Conservation (phyloP, 768 basidiomycete genomes). For the Naganishia friedmannii region DNA sequence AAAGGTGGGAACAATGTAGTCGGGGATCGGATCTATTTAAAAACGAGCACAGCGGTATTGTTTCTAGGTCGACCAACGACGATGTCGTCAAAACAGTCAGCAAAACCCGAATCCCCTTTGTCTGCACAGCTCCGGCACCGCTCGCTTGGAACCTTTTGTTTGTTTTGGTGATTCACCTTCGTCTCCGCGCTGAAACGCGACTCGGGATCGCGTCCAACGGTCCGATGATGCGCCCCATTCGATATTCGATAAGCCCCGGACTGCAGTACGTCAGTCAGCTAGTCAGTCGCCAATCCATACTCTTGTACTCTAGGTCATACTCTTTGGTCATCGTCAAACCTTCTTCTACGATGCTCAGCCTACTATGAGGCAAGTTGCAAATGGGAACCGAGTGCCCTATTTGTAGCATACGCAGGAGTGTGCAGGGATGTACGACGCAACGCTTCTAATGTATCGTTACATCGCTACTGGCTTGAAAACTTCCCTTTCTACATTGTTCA, state of each 20-base stretch:
- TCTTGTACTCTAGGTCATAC: too few relatives aligned
- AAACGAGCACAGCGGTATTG: conserved; percentile 3
- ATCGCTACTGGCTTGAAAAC: neutral
- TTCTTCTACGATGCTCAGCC: too few relatives aligned
- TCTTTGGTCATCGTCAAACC: too few relatives aligned
- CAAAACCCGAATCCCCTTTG: neutral
- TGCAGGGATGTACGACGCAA: neutral
- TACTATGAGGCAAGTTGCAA: too few relatives aligned
- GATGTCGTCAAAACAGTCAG: too few relatives aligned
- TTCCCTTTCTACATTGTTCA: neutral
- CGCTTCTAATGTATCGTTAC: neutral
- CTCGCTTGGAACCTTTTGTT: conserved; percentile 23
- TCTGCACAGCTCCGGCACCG: neutral
- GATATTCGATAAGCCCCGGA: too few relatives aligned
- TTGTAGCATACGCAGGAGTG: too few relatives aligned
- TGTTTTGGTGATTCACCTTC: conserved; percentile 3
- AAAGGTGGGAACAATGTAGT: neutral
- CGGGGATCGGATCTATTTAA: conserved; percentile 1
- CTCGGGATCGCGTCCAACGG: conserved; percentile 10
- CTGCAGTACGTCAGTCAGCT: too few relatives aligned
- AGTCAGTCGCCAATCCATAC: too few relatives aligned
- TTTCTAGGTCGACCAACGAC: neutral
- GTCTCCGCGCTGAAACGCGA: neutral
- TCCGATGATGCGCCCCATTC: neutral
- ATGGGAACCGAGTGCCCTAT: too few relatives aligned